Evolutionary conservation across 768 basidiomycete genomes (phyloP).

Genomic region (Phylloporus scabripes): DNA sequence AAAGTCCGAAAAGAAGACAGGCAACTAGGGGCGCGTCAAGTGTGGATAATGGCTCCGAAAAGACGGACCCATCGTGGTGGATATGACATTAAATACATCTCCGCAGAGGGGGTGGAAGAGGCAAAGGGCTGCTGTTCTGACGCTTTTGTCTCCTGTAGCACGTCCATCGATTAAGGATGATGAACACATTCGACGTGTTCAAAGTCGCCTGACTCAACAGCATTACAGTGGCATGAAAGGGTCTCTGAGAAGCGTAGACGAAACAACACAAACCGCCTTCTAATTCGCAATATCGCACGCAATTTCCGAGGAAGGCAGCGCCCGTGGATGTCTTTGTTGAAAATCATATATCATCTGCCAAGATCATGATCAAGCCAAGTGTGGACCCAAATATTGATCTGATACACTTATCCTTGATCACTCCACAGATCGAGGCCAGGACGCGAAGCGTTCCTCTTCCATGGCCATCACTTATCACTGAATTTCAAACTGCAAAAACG

Average conservation of each 20-base stretch:
- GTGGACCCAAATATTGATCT: conserved; percentile 13
- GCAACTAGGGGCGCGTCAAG: not conserved
- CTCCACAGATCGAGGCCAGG: conserved; percentile 25
- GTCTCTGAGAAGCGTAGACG: not conserved
- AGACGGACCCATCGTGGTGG: not conserved
- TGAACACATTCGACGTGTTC: not conserved
- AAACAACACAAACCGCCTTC: not conserved
- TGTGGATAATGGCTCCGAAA: conserved; percentile 7
- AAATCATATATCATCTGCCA: conserved; percentile 4
- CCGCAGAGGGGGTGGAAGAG: conserved; percentile 4
- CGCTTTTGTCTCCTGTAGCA: not conserved
- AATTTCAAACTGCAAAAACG: conserved; percentile 17
- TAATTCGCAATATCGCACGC: conserved; percentile 8
- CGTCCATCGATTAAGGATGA: not conserved
- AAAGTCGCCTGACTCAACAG: not conserved
- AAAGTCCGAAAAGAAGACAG: not conserved
- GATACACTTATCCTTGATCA: conserved; percentile 13
- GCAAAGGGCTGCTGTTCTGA: not conserved
- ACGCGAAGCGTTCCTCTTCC: conserved; percentile 17
- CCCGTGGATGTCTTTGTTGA: conserved; percentile 1
- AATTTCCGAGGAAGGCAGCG: conserved; percentile 24
- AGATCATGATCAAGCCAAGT: conserved; percentile 7
- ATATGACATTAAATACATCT: conserved; percentile 6
- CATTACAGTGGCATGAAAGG: not conserved
- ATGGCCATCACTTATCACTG: conserved; percentile 24